Conservation (phyloP, 2,329 filamentous ascomycete genomes). For the Xylogone sp. region DNA sequence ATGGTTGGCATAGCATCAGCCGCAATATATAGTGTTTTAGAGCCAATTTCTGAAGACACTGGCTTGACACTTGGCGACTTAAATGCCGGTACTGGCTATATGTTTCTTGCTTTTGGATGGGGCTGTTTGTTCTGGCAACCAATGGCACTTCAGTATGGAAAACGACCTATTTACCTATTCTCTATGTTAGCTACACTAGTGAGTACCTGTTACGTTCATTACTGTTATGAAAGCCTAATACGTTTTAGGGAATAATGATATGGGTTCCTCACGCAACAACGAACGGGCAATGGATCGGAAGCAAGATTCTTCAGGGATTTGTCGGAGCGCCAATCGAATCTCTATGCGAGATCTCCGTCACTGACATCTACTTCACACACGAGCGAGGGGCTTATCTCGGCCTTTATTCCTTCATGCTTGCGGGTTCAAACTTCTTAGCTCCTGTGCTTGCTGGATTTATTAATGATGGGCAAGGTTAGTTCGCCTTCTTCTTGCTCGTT, state of each 20-base stretch:
- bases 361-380: constrained; percentile 35
- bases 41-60: constrained; percentile 42
- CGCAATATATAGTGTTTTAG: constrained; percentile 46
- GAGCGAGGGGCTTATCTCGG: constrained; percentile 35
- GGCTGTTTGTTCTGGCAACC: constrained; percentile 49
- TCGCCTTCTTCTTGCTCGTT: neutral
- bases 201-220: neutral
- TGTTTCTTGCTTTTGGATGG: constrained; percentile 50
- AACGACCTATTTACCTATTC: constrained; percentile 41
- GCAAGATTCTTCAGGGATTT: constrained; percentile 10
- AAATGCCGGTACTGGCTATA: constrained; percentile 46
- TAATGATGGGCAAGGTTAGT: constrained; percentile 34
- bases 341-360: constrained; percentile 20
- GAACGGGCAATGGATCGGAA: constrained; percentile 11
- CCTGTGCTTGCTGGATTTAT: constrained; percentile 48
- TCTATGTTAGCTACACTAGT: constrained; percentile 27
- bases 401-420: constrained; percentile 38
- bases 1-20: constrained; percentile 45
- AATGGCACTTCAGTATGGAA: constrained; percentile 48
- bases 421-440: constrained; percentile 40
- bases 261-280: constrained; percentile 25
- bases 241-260: constrained; percentile 30
- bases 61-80: constrained; percentile 40
- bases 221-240: neutral
- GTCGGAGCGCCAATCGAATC: constrained; percentile 10